Percentiles rank a stretch among this genome's conserved stretches.
phyloP scores from a whole-genome alignment of 371 early-diverging fungal genomes.

The Rhizopus microsporus region DNA sequence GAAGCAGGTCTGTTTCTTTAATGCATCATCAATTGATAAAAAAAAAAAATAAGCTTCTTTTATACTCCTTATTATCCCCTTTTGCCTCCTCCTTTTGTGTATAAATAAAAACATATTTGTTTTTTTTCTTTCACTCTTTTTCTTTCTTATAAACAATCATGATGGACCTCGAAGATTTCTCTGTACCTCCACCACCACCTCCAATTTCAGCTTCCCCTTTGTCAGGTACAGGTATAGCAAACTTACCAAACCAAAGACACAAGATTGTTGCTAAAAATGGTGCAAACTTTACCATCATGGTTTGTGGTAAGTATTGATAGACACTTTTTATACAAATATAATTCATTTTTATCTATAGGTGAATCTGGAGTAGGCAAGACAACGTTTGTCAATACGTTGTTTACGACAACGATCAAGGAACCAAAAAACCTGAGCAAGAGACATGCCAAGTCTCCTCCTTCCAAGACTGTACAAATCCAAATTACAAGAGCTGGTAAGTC shows the following conservation, averaged over 20 bases:
- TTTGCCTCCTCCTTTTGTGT: not conserved
- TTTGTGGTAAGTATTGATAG: slow-evolving; percentile 77
- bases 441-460: slow-evolving; percentile 74
- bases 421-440: slow-evolving; percentile 84
- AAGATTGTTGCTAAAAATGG: slow-evolving; percentile 94
- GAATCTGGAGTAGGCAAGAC: slow-evolving; percentile 84
- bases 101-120: too few species aligned
- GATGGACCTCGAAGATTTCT: not conserved
- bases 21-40: too few species aligned
- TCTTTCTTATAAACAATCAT: not conserved
- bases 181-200: slow-evolving; percentile 36
- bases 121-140: not conserved
- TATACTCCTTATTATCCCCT: not conserved
- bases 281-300: slow-evolving; percentile 94
- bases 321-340: not conserved
- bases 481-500: slow-evolving; percentile 85
- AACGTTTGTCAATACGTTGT: slow-evolving; percentile 88
- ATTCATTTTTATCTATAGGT: slow-evolving; percentile 9
- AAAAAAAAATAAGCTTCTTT: too few species aligned
- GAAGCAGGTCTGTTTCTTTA: too few species aligned
- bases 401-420: slow-evolving; percentile 83
- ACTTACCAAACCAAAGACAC: slow-evolving; percentile 98
- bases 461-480: slow-evolving; percentile 93
- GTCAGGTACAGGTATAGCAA: slow-evolving; percentile 92
- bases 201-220: slow-evolving; percentile 46